These are phyloP conservation scores for Eucalyptus sideroxylon DNA, from an alignment of 345 rosid species.

Conservation along the genomic window DNA sequence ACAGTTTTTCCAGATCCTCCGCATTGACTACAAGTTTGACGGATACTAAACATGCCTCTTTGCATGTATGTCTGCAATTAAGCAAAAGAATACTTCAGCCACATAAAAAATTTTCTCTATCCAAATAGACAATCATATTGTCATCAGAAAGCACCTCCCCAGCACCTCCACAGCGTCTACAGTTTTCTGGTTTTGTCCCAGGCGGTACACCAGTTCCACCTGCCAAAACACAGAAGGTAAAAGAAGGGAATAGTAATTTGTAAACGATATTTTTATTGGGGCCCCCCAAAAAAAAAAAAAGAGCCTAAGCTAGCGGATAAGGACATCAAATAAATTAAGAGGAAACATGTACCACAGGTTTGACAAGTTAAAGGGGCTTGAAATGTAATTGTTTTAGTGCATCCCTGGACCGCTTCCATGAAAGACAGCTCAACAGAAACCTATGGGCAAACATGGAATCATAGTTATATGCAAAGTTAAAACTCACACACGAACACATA, in stretches of 20 bases:
- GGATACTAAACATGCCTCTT: conserved; percentile 64
- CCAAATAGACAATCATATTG: neutral
- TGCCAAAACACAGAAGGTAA: conserved; percentile 2
- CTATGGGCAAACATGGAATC: conserved; percentile 16
- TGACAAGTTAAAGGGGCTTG: conserved; percentile 81
- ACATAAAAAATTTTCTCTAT: neutral
- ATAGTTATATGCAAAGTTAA: neutral
- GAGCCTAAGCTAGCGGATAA: neutral
- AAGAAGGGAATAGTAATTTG: neutral
- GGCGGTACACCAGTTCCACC: conserved; percentile 99
- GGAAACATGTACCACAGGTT: conserved; percentile 61
- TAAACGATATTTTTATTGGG: neutral
- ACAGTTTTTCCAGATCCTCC: conserved; percentile 74
- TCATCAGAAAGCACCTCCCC: conserved; percentile 49
- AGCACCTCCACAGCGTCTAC: conserved; percentile 75
- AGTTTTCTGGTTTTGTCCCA: conserved; percentile 86
- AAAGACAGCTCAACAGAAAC: conserved; percentile 81
- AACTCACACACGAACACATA: neutral
- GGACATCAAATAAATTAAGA: neutral
- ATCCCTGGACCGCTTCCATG: conserved; percentile 99
- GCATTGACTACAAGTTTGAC: conserved; percentile 61
- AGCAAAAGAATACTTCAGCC: neutral
- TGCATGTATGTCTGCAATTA: conserved; percentile 36
- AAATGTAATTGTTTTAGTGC: conserved; percentile 70
- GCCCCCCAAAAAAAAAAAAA: neutral